Evolutionary conservation across 768 basidiomycete genomes (phyloP).

Genomic region (Coprinopsis cinerea): DNA sequence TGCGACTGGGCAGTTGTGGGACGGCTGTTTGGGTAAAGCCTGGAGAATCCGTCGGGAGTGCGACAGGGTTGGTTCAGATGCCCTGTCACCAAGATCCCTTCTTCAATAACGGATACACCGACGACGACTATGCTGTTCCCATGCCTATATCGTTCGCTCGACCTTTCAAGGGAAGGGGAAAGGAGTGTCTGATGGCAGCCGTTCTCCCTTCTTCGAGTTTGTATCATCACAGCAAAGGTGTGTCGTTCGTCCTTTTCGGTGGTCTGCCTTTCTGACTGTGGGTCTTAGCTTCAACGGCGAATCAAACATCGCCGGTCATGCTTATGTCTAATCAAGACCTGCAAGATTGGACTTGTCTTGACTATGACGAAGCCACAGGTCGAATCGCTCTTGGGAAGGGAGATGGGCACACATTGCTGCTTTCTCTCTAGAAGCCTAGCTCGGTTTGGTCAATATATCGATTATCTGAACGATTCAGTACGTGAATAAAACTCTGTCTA

Average conservation of each 20-base stretch:
- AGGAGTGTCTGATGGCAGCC: constrained; percentile 2
- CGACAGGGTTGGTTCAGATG: neutral
- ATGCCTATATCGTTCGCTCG: neutral
- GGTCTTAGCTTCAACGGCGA: no score
- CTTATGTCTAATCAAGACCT: neutral
- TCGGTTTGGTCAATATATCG: no score
- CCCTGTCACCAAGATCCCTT: no score
- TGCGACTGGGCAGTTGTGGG: neutral
- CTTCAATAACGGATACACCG: neutral
- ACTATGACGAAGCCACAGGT: constrained; percentile 2
- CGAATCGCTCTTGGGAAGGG: constrained; percentile 2
- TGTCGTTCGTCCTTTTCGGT: neutral
- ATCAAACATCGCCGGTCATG: neutral
- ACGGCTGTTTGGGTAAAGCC: constrained; percentile 2
- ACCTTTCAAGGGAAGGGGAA: neutral
- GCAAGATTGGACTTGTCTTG: constrained; percentile 2
- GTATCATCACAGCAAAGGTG: neutral
- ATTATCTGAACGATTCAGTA: no score
- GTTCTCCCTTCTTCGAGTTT: neutral
- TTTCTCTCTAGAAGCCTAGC: neutral
- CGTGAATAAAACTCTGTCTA: no score
- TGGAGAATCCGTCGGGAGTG: neutral
- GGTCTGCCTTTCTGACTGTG: no score
- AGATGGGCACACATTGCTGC: neutral
- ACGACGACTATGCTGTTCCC: neutral